These are phyloP conservation scores for Suillus fuscotomentosus DNA, from an alignment of 768 basidiomycete species.

Conservation along the genomic window DNA sequence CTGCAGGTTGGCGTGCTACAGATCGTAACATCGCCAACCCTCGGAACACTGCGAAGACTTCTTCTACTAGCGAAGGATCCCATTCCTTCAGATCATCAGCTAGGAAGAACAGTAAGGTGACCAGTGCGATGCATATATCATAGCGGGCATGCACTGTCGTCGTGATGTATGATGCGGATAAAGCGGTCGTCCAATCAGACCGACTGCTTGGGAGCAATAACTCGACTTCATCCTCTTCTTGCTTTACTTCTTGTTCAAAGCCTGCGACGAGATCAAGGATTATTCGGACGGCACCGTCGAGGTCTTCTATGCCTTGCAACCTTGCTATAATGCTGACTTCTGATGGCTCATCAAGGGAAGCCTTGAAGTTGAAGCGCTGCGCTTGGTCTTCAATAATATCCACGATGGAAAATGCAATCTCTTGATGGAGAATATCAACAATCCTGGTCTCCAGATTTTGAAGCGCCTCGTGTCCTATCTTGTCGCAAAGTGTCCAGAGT, in stretches of 20 bases:
- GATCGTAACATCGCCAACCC: conserved; percentile 71
- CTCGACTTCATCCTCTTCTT: conserved; percentile 72
- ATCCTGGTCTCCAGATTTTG: conserved; percentile 57
- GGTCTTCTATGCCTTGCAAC: conserved; percentile 53
- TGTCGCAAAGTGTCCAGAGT: conserved; percentile 60
- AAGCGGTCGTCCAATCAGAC: conserved; percentile 61
- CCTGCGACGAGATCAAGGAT: conserved; percentile 71
- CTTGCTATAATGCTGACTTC: conserved; percentile 61
- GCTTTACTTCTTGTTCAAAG: conserved; percentile 68
- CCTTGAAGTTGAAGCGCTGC: conserved; percentile 48
- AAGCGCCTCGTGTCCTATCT: conserved; percentile 57
- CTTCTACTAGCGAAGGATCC: conserved; percentile 64
- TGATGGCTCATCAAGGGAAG: conserved; percentile 57
- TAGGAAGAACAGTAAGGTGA: conserved; percentile 70
- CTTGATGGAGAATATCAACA: conserved; percentile 68
- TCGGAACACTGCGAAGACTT: conserved; percentile 80
- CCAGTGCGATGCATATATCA: conserved; percentile 64
- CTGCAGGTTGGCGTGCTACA: conserved; percentile 58
- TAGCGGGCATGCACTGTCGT: conserved; percentile 71
- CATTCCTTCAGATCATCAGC: conserved; percentile 60
- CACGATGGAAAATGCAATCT: conserved; percentile 72
- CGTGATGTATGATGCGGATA: conserved; percentile 61
- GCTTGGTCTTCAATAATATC: conserved; percentile 74
- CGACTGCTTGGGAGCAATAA: conserved; percentile 47
- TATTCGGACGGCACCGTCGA: conserved; percentile 53